Conservation (phyloP, 306 rosid genomes). For the Medicago truncatula region DNA sequence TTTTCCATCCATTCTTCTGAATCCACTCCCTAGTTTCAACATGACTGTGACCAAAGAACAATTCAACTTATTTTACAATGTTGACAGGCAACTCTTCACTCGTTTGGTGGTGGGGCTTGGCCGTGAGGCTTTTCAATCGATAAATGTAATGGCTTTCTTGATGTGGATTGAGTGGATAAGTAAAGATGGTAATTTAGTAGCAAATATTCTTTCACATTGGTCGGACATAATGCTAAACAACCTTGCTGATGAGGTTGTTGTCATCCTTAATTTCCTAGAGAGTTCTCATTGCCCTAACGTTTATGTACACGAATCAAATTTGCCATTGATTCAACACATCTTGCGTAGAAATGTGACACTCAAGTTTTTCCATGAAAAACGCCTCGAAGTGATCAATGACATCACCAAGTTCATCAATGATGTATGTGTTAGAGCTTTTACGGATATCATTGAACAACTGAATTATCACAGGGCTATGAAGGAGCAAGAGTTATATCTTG, state of each 20-base stretch:
- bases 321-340: conserved; percentile 51
- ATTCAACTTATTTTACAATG: conserved; percentile 59
- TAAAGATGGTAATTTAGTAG: conserved; percentile 26
- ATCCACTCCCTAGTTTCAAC: background rate
- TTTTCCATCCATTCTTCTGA: background rate
- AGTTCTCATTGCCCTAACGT: conserved; percentile 25
- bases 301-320: background rate
- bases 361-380: conserved; percentile 46
- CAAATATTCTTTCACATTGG: conserved; percentile 40
- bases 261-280: conserved; percentile 51
- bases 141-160: conserved; percentile 62
- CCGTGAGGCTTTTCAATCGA: conserved; percentile 50
- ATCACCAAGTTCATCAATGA: conserved; percentile 41
- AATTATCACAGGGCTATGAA: background rate
- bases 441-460: conserved; percentile 47
- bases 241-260: conserved; percentile 50
- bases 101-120: conserved; percentile 48
- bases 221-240: conserved; percentile 38
- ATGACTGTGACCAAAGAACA: conserved; percentile 48
- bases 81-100: conserved; percentile 62
- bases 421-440: conserved; percentile 58
- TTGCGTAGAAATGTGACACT: conserved; percentile 38
- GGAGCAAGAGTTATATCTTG: background rate
- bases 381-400: conserved; percentile 32
- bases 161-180: conserved; percentile 61